These are phyloP conservation scores for Microbotryum violaceum DNA, from an alignment of 1,284 basidiomycete species.

Conservation along the genomic window DNA sequence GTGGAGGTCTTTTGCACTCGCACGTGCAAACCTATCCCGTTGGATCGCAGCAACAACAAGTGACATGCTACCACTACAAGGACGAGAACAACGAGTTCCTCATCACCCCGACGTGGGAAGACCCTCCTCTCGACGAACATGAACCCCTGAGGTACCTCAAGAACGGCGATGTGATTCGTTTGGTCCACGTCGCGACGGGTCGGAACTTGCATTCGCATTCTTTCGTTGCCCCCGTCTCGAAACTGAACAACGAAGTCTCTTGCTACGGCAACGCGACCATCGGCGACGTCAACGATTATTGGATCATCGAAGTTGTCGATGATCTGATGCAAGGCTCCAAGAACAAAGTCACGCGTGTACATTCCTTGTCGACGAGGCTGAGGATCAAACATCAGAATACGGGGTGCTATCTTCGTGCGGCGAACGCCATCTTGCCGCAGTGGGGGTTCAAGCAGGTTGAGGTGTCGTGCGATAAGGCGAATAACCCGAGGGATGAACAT, in stretches of 20 bases:
- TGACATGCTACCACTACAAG: conserved; percentile 99
- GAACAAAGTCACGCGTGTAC: conserved; percentile 58
- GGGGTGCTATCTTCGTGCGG: conserved; percentile 84
- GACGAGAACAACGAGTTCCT: conserved; percentile 94
- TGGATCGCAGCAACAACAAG: conserved; percentile 91
- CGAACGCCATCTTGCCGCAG: conserved; percentile 81
- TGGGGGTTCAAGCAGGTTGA: conserved; percentile 99
- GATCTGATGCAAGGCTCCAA: conserved; percentile 62
- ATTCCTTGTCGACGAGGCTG: conserved; percentile 81
- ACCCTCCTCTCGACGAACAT: conserved; percentile 56
- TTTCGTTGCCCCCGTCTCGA: conserved; percentile 79
- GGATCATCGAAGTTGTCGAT: conserved; percentile 90
- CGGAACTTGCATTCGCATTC: conserved; percentile 91
- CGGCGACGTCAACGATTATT: conserved; percentile 83
- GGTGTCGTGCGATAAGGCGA: conserved; percentile 84
- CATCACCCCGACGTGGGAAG: conserved; percentile 73
- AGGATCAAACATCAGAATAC: conserved; percentile 69
- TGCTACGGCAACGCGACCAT: conserved; percentile 82
- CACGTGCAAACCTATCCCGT: conserved; percentile 89
- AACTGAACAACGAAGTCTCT: conserved; percentile 84
- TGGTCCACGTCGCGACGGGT: conserved; percentile 71
- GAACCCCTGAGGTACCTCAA: conserved; percentile 63
- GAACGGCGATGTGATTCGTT: conserved; percentile 70
- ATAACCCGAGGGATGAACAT: conserved; percentile 71
- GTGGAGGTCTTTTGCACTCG: conserved; percentile 91